Percentiles rank a stretch among this genome's conserved stretches.
phyloP scores from a whole-genome alignment of 331 rosid species.

The Malus hybrid region DNA sequence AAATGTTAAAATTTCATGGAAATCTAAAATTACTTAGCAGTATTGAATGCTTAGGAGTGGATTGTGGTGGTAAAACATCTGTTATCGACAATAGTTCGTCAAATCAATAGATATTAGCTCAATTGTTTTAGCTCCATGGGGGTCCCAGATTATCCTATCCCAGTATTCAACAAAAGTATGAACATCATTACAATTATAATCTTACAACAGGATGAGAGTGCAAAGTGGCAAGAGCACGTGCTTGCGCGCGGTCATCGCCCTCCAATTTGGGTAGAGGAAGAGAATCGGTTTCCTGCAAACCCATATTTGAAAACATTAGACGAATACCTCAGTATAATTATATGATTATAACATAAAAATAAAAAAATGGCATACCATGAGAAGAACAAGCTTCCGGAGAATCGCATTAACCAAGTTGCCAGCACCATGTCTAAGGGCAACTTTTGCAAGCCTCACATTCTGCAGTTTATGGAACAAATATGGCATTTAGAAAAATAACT shows the following conservation, averaged over 20 bases:
- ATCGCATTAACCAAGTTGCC: conserved; percentile 89
- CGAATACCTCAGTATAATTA: neutral
- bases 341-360: neutral
- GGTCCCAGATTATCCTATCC: neutral
- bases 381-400: conserved; percentile 67
- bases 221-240: conserved; percentile 78
- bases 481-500: neutral
- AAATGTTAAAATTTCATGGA: neutral
- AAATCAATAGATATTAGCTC: neutral
- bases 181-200: conserved; percentile 7
- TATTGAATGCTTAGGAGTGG: neutral
- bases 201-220: conserved; percentile 88
- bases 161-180: neutral
- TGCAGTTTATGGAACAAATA: conserved; percentile 26
- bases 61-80: neutral
- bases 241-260: conserved; percentile 82
- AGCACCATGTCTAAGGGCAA: conserved; percentile 89
- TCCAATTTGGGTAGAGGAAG: conserved; percentile 82
- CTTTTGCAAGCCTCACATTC: conserved; percentile 87
- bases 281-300: conserved; percentile 47
- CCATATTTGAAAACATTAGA: conserved; percentile 18
- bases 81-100: neutral
- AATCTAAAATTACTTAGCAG: neutral
- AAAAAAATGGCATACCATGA: conserved; percentile 40
- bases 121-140: neutral